Conservation (phyloP, 345 rosid species). For the Limnanthes douglasii region DNA sequence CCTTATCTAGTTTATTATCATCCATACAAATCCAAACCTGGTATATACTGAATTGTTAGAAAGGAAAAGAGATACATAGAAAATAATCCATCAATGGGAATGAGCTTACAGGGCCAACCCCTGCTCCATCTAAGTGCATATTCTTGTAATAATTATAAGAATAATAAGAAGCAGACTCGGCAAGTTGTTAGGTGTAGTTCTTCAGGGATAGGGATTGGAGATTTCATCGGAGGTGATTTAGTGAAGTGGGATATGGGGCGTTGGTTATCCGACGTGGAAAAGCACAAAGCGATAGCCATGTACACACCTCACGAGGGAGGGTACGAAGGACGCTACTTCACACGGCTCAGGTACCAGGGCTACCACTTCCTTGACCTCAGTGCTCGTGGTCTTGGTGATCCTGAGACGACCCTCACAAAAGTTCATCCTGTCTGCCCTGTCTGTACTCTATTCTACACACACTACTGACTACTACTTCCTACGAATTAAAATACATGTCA, state of each 20-base stretch:
- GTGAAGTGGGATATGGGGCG: slow-evolving; percentile 46
- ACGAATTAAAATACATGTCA: neutral
- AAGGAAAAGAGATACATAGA: too few relatives aligned
- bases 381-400: slow-evolving; percentile 95
- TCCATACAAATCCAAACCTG: too few relatives aligned
- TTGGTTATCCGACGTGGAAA: slow-evolving; percentile 80
- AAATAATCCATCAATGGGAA: too few relatives aligned
- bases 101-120: too few relatives aligned
- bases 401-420: slow-evolving; percentile 79
- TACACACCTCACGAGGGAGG: slow-evolving; percentile 95
- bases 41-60: too few relatives aligned
- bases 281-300: slow-evolving; percentile 75
- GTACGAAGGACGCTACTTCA: slow-evolving; percentile 79
- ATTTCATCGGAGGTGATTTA: slow-evolving; percentile 81
- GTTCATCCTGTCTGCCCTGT: slow-evolving; percentile 91
- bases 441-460: slow-evolving; percentile 1
- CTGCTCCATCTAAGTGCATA: too few relatives aligned
- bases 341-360: slow-evolving; percentile 50
- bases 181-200: slow-evolving; percentile 20
- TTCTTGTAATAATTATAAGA: too few relatives aligned
- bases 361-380: slow-evolving; percentile 85
- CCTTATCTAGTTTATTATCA: too few relatives aligned
- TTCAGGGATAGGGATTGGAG: slow-evolving; percentile 25
- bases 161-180: neutral
- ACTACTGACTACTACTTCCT: neutral